These are phyloP conservation scores for Penicillium paneum DNA, from an alignment of 2,329 filamentous ascomycete species.

Conservation along the genomic window DNA sequence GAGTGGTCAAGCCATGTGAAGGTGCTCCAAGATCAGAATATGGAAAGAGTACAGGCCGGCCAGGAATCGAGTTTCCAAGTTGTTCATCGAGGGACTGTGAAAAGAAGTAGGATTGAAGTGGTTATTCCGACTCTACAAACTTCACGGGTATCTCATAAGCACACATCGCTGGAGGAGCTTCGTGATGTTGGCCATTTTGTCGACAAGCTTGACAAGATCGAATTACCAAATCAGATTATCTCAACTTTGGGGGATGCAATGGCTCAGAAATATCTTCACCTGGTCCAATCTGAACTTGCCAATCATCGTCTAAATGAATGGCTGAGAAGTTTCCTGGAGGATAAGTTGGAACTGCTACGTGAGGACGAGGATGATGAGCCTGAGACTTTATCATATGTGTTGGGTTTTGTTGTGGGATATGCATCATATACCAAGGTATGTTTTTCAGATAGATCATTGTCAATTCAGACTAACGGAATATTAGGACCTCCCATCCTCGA, in stretches of 20 bases:
- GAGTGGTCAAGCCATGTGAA: slow-evolving; percentile 70
- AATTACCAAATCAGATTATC: slow-evolving; percentile 77
- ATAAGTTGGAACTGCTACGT: slow-evolving; percentile 34
- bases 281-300: slow-evolving; percentile 59
- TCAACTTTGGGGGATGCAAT: slow-evolving; percentile 73
- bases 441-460: not conserved
- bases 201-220: slow-evolving; percentile 70
- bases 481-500: slow-evolving; percentile 34
- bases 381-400: slow-evolving; percentile 36
- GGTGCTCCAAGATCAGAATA: slow-evolving; percentile 61
- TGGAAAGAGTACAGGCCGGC: slow-evolving; percentile 41
- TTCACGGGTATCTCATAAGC: slow-evolving; percentile 63
- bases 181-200: slow-evolving; percentile 68
- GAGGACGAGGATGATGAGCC: slow-evolving; percentile 48
- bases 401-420: slow-evolving; percentile 35
- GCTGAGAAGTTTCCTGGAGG: slow-evolving; percentile 39
- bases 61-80: slow-evolving; percentile 62
- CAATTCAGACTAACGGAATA: slow-evolving; percentile 1
- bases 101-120: slow-evolving; percentile 49
- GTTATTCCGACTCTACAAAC: slow-evolving; percentile 70
- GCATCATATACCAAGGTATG: slow-evolving; percentile 40
- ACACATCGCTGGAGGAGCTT: slow-evolving; percentile 67
- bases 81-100: slow-evolving; percentile 51
- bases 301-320: slow-evolving; percentile 37
- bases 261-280: slow-evolving; percentile 69